A percentile compares a stretch with the other conserved stretches of the same genome.
phyloP scores from a whole-genome alignment of 176 grass and related monocot species.

The Musa troglodytarum region DNA sequence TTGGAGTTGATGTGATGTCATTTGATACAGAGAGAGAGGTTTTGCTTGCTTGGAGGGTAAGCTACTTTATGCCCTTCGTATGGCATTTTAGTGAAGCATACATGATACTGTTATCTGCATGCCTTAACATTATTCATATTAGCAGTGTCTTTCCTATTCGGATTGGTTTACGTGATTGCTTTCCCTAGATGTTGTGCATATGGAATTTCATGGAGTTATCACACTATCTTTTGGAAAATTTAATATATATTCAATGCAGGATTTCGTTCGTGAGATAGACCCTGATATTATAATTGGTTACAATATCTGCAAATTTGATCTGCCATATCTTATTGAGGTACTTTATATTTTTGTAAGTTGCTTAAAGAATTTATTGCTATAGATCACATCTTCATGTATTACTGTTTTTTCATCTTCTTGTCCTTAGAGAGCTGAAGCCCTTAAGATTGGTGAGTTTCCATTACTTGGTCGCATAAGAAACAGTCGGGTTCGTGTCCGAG shows the following conservation, averaged over 20 bases:
- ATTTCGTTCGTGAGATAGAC: slow-evolving; percentile 81
- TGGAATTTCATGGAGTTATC: not conserved
- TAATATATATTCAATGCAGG: slow-evolving; percentile 31
- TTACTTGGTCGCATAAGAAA: slow-evolving; percentile 91
- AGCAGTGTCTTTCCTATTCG: not conserved
- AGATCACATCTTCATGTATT: not conserved
- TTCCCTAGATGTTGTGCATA: slow-evolving; percentile 4
- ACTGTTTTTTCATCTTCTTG: not conserved
- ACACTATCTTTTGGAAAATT: not conserved
- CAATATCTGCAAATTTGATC: slow-evolving; percentile 98
- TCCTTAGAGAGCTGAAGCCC: slow-evolving; percentile 90
- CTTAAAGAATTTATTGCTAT: not conserved
- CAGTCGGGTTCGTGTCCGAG: slow-evolving; percentile 75
- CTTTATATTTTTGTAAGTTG: not conserved
- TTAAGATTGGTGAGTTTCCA: slow-evolving; percentile 89
- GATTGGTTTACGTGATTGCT: slow-evolving; percentile 5
- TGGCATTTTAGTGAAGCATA: slow-evolving; percentile 10
- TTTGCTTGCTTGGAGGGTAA: slow-evolving; percentile 97
- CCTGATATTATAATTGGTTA: slow-evolving; percentile 99
- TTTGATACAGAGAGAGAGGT: slow-evolving; percentile 77
- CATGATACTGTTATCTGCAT: not conserved
- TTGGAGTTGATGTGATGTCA: slow-evolving; percentile 91
- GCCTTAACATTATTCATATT: not conserved
- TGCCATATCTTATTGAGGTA: slow-evolving; percentile 97
- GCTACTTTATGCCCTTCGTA: slow-evolving; percentile 23